Evolutionary conservation across 352 stramenopile genomes (phyloP).

Genomic region (Phytophthora brassicae): DNA sequence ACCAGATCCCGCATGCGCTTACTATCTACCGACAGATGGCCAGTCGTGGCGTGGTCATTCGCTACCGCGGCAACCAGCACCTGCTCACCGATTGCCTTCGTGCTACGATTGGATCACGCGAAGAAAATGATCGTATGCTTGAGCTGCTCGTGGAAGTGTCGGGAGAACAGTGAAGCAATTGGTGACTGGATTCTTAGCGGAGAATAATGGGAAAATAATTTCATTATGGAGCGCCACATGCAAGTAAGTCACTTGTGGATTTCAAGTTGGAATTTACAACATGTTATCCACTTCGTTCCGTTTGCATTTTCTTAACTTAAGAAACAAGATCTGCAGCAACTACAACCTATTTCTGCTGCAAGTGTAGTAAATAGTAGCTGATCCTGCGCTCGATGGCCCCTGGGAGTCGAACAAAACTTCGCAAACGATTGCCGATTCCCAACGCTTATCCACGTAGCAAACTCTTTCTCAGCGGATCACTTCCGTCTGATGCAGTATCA

Average conservation of each 20-base stretch:
- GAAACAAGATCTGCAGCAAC: neutral
- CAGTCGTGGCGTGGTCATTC: conserved; percentile 93
- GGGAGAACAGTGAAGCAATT: conserved; percentile 40
- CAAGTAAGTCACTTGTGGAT: too few relatives aligned
- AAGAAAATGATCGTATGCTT: conserved; percentile 95
- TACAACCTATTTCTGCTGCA: neutral
- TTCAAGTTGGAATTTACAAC: neutral
- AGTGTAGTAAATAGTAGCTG: too few relatives aligned
- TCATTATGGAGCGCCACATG: neutral
- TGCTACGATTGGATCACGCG: conserved; percentile 92
- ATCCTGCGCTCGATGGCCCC: neutral
- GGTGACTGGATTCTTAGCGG: neutral
- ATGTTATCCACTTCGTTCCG: neutral
- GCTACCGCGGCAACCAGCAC: conserved; percentile 96
- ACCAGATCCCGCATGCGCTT: conserved; percentile 84
- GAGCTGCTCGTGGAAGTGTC: conserved; percentile 75
- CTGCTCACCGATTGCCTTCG: conserved; percentile 95
- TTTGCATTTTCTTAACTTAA: neutral
- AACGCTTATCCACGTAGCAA: conserved; percentile 41
- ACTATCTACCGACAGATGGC: conserved; percentile 95
- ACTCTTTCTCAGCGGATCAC: conserved; percentile 46
- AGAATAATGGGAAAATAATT: conserved; percentile 3
- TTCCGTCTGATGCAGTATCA: conserved; percentile 21
- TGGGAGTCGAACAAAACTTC: neutral
- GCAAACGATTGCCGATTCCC: neutral